Percentiles rank a stretch among this genome's conserved stretches.
Evolutionary conservation across 2,329 filamentous ascomycete species (phyloP).

Genomic region (Zalaria sp.): DNA sequence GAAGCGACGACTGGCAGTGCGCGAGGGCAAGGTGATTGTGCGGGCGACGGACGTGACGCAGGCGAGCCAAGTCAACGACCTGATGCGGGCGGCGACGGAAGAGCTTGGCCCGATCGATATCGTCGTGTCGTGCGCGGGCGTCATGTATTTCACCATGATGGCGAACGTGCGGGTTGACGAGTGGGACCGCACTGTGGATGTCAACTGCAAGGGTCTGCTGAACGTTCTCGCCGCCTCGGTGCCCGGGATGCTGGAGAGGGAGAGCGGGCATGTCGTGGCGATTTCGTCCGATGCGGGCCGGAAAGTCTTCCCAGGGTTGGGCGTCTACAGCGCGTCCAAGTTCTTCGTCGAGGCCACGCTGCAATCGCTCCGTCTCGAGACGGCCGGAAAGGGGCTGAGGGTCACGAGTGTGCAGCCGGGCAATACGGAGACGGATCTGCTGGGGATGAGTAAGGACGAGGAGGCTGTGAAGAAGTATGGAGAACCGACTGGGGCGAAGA

Average conservation of each 20-base stretch:
- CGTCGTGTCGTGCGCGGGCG: constrained; percentile 65
- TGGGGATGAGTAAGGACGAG: constrained; percentile 60
- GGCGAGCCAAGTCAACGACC: constrained; percentile 48
- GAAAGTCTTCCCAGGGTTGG: constrained; percentile 68
- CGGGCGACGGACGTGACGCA: constrained; percentile 62
- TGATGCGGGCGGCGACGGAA: constrained; percentile 44
- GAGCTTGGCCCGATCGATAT: constrained; percentile 63
- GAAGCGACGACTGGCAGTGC: constrained; percentile 43
- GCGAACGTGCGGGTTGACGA: constrained; percentile 58
- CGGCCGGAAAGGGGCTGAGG: constrained; percentile 55
- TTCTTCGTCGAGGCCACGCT: constrained; percentile 76
- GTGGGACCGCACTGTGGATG: constrained; percentile 71
- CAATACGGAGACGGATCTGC: constrained; percentile 58
- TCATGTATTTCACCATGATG: constrained; percentile 89
- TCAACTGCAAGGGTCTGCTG: constrained; percentile 74
- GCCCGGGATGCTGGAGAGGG: constrained; percentile 56
- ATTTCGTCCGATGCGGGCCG: constrained; percentile 73
- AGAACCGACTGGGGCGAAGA: constrained; percentile 59
- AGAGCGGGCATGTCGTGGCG: constrained; percentile 59
- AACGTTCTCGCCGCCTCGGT: constrained; percentile 57
- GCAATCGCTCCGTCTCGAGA: constrained; percentile 63
- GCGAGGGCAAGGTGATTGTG: constrained; percentile 51
- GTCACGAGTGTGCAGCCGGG: constrained; percentile 67
- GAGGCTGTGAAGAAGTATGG: constrained; percentile 71
- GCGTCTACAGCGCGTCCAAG: constrained; percentile 71